Base-by-base conservation (phyloP, 768 basidiomycete species). In the Phlegmacium glaucopus region DNA sequence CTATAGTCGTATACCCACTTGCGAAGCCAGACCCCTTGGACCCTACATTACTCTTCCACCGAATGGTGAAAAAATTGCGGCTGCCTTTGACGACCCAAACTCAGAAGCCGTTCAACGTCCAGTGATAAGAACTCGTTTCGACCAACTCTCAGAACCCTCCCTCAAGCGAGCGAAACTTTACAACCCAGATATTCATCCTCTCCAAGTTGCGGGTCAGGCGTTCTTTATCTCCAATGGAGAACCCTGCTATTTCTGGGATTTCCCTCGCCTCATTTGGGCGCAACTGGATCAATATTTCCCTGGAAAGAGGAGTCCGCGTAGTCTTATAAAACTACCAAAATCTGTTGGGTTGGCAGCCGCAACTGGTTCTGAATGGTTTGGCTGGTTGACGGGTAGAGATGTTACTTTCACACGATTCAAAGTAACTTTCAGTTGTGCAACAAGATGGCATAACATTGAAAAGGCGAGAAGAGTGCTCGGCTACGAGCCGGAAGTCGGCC, bases 161-260 rank as follows among this genome's bases (percentile, higher is more conserved):
- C 68, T 91, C 45, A 75, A 72, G 26, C 72, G 77, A 38, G 69
- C 77, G 22, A 78, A 79, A 55, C 55, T 78, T 13, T 53, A 58
- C 18, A 54, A 69, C 39, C 70, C 73, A 34, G 70, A 76, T 6
- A 63, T 63, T 0, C 77, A 78, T 42, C 82, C 84, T 7, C 74
- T 93, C 8, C 78, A 85, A 54, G 90, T 97, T 44, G 94, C 92
- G 4, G 95, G 95, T 0, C 90, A 97, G 64, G 90, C 70, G 3
- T 99, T 94, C 73, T 95, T 93, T 76, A 90, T 99, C 68, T 94
- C 94, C 47, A 98, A 98, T 61, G 93, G 94, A 52, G 94, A 98
- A 62, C 95, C 94, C 2, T 77, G 85, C 47, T 90, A 91, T 67
- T 97, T 97, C 72, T 99, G 95, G 95, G 94, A 96, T 69, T 85